These are phyloP conservation scores for Termitomyces sp. DNA, from an alignment of 768 basidiomycete species.

Conservation along the genomic window DNA sequence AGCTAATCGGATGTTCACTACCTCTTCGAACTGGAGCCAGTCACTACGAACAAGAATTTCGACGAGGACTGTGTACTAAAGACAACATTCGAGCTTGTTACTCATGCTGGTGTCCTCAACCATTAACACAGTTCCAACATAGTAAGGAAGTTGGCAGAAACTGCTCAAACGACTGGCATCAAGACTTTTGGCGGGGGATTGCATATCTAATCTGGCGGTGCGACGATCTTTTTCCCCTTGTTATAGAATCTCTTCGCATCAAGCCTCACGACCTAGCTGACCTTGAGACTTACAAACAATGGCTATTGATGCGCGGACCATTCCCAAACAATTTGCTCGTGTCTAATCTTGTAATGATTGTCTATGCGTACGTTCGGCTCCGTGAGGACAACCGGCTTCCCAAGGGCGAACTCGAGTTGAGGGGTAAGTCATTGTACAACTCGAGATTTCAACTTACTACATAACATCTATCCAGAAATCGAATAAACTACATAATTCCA, in stretches of 20 bases:
- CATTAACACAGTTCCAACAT: not conserved
- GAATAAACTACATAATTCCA: no score
- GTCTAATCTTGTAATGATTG: not conserved
- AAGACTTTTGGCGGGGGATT: not conserved
- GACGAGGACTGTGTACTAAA: not conserved
- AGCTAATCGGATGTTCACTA: not conserved
- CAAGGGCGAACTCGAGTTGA: not conserved
- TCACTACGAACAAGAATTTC: not conserved
- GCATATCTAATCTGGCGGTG: not conserved
- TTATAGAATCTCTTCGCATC: not conserved
- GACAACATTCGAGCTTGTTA: not conserved
- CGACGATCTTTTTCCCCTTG: not conserved
- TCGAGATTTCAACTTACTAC: no score
- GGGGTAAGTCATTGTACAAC: no score
- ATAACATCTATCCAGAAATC: no score
- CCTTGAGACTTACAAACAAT: not conserved
- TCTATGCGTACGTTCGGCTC: not conserved
- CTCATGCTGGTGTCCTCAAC: not conserved
- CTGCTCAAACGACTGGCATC: not conserved
- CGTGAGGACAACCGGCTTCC: not conserved
- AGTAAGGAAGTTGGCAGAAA: not conserved
- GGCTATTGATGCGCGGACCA: not conserved
- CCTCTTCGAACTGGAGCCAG: not conserved
- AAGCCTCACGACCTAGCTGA: not conserved
- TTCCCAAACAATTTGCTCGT: not conserved